Evolutionary conservation across 805 yeast species (phyloP), one percentile per base, ranked within the genome.

Genomic region (Lipomyces sp.): DNA sequence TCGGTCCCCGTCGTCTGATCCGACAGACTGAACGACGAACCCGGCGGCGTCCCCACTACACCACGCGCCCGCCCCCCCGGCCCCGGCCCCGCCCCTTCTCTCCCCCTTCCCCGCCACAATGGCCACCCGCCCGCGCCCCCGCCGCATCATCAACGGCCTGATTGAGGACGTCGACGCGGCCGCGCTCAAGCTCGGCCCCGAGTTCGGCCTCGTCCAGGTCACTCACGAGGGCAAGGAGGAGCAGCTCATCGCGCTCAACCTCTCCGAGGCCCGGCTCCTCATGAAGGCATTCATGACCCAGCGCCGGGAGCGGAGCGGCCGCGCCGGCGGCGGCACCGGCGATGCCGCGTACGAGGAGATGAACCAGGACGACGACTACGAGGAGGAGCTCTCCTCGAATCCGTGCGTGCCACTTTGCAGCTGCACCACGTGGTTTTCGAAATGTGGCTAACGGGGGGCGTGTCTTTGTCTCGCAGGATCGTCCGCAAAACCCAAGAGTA

Each of bases 141-240:
- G 95, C 68, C 79, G 82, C 45, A 73, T 75, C 69, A 55, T 81
- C 72, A 63, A 65, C 43, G 82, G 81, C 51, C 76, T 80, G 38
- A 90, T 83, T 51, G 95, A 86, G 58, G 97, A 90, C 63, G 98
- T 91, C 65, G 95, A 93, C 64, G 95, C 98, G 0, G 81, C 96
- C 0, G 77, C 79, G 45, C 76, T 93, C 61, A 84, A 85, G 64
- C 77, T 93, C 49, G 98, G 98, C 8, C 91, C 95, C 24, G 98
- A 93, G 70, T 93, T 93, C 65, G 90, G 83, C 61, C 69, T 84
- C 45, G 79, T 78, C 31, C 97, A 90, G 66, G 70, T 83, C 33
- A 83, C 86, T 57, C 90, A 90, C 66, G 82, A 82, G 45, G 96
- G 96, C 18, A 80, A 80, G 52, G 80, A 78, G 49, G 83, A 81